Base-by-base conservation (phyloP, 805 yeast species). In the Metschnikowia gelsemii region DNA sequence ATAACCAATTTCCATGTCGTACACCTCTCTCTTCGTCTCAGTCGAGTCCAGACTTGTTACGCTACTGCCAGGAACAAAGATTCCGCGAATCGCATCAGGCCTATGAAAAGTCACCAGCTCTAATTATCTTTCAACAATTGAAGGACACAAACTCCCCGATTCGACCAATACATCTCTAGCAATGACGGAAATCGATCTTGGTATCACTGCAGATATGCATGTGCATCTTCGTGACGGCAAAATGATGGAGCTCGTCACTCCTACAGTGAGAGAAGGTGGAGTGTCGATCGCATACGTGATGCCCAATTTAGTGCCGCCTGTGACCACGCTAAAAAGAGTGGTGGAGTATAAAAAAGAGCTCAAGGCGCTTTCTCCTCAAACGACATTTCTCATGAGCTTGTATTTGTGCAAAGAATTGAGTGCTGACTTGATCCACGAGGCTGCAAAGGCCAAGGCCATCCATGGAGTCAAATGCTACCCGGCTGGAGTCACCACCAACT, bases 401-500 rank as follows among this genome's bases (percentile, higher is more conserved):
- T 93, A 93, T 55, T 73, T 93, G 29, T 77, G 84, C 38, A 79
- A 76, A 40, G 85, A 80, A 0, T 69, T 93, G 49, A 87, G 96
- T 1, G 97, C 98, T 0, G 95, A 87, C 50, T 69, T 88, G 29
- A 82, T 93, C 42, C 80, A 78, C 40, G 76, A 79, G 48, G 98
- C 97, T 25, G 95, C 90, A 6, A 59, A 71, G 41, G 56, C 65
- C 13, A 82, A 82, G 1, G 80, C 79, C 27, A 80, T 91, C 41
- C 73, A 80, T 22, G 99, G 99, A 42, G 87, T 93, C 52, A 93
- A 93, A 63, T 89, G 96, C 61, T 93, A 93, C 62, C 99, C 99
- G 30, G 97, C 98, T 2, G 99, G 99, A 32, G 99, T 93, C 23
- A 93, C 99, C n/a, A 93, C 99, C 28, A 93, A 93, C 68, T 88